Percentiles rank a stretch among this genome's conserved stretches.
Evolutionary conservation across 768 basidiomycete species (phyloP).

Genomic region (Nidularia sp.): DNA sequence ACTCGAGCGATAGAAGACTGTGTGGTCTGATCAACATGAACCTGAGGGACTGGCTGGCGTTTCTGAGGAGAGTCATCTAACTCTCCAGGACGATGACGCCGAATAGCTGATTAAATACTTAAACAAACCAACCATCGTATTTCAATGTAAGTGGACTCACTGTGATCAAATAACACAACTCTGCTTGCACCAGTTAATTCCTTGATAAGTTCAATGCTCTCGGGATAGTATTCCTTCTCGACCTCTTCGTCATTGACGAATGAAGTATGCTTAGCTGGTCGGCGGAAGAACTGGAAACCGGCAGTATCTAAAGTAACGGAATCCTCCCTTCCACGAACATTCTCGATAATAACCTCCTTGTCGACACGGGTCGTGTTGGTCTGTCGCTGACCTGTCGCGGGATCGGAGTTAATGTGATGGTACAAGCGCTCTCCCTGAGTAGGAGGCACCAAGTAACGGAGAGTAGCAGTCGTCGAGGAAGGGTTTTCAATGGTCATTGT

Average conservation of each 20-base stretch:
- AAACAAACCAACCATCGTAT: not conserved
- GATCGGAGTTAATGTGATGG: slow-evolving; percentile 26
- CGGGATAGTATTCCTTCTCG: slow-evolving; percentile 50
- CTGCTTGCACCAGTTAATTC: slow-evolving; percentile 51
- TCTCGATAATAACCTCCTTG: slow-evolving; percentile 39
- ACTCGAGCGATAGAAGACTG: slow-evolving; percentile 40
- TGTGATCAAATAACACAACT: slow-evolving; percentile 62
- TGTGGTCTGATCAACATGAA: slow-evolving; percentile 52
- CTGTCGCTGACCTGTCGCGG: slow-evolving; percentile 26
- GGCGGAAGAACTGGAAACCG: slow-evolving; percentile 43
- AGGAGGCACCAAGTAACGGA: slow-evolving; percentile 34
- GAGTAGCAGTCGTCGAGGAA: slow-evolving; percentile 19
- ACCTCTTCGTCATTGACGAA: slow-evolving; percentile 47
- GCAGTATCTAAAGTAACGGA: slow-evolving; percentile 40
- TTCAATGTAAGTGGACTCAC: slow-evolving; percentile 23
- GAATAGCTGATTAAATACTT: slow-evolving; percentile 28
- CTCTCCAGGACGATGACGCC: slow-evolving; percentile 36
- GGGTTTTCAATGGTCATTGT: slow-evolving; percentile 1
- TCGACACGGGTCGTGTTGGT: slow-evolving; percentile 26
- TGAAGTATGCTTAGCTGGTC: slow-evolving; percentile 36
- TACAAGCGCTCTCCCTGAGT: slow-evolving; percentile 35
- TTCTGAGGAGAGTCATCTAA: slow-evolving; percentile 26
- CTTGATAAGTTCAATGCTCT: slow-evolving; percentile 53
- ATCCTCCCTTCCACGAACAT: slow-evolving; percentile 48
- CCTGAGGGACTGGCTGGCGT: slow-evolving; percentile 42